phyloP scores from a whole-genome alignment of 129 eudicot genomes.

The Kitagawia praeruptora region DNA sequence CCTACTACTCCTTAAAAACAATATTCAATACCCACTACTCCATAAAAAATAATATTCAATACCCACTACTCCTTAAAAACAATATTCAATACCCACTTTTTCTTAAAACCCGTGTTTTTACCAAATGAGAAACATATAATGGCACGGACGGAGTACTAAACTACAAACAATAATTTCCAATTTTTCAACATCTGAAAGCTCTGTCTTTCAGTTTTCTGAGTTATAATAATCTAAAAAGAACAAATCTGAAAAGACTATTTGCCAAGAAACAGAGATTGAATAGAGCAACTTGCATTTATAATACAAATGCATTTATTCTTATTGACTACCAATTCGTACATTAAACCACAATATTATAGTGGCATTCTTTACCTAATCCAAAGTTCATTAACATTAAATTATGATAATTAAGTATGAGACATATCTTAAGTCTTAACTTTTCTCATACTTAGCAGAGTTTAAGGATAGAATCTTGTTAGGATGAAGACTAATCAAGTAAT shows the following conservation, averaged over 20 bases:
- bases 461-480: constrained; percentile 1
- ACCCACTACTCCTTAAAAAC: too few species aligned
- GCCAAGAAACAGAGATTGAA: constrained; percentile 12
- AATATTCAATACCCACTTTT: too few species aligned
- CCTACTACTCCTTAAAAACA: too few species aligned
- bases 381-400: not conserved
- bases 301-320: constrained; percentile 6
- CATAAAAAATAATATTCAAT: too few species aligned
- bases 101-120: too few species aligned
- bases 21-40: too few species aligned
- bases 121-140: too few species aligned
- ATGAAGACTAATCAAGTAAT: not conserved
- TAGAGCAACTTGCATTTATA: constrained; percentile 1
- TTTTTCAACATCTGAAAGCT: constrained; percentile 15
- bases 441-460: not conserved
- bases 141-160: too few species aligned
- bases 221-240: not conserved
- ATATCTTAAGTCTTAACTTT: not conserved
- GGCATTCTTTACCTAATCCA: constrained; percentile 7
- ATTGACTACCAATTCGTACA: constrained; percentile 6
- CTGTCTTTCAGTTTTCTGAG: not conserved
- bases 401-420: constrained; percentile 3
- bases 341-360: constrained; percentile 6
- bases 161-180: not conserved
- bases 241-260: constrained; percentile 6